These are phyloP conservation scores for Mycena rosella DNA, from an alignment of 768 basidiomycete genomes.

Conservation along the genomic window DNA sequence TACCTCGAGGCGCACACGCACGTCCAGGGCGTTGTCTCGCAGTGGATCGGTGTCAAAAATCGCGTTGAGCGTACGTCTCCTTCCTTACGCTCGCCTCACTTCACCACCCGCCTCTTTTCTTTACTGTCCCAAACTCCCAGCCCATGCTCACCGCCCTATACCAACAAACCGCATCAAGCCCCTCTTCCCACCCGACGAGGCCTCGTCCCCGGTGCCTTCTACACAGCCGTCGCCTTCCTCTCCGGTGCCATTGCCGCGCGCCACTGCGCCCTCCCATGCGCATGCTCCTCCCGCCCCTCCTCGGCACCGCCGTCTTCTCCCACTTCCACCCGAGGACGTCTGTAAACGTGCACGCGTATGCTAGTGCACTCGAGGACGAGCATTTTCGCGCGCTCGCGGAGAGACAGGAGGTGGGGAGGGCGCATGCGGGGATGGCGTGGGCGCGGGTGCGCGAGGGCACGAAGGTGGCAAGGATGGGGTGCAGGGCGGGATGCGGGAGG, in stretches of 20 bases:
- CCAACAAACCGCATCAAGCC: conserved; percentile 89
- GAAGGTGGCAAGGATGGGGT: conserved; percentile 58
- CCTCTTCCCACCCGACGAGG: conserved; percentile 84
- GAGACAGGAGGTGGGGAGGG: conserved; percentile 73
- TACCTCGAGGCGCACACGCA: conserved; percentile 70
- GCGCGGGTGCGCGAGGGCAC: conserved; percentile 67
- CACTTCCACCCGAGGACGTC: conserved; percentile 92
- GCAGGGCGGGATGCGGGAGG: conserved; percentile 57
- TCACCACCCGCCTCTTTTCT: too few species aligned
- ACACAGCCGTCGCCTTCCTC: conserved; percentile 89
- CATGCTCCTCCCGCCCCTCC: conserved; percentile 79
- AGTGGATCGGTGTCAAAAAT: conserved; percentile 90
- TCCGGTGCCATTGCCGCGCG: conserved; percentile 90
- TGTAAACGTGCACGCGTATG: conserved; percentile 73
- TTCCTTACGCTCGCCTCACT: neutral
- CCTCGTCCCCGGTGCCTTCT: conserved; percentile 90
- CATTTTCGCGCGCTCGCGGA: conserved; percentile 78
- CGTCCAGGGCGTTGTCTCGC: conserved; percentile 79
- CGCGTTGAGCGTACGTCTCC: conserved; percentile 81
- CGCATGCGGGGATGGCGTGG: conserved; percentile 72
- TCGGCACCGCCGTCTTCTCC: conserved; percentile 75
- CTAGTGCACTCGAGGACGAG: conserved; percentile 75
- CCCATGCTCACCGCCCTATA: too few species aligned
- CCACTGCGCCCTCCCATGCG: conserved; percentile 78
- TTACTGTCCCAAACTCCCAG: too few species aligned